These are phyloP conservation scores for Colletotrichum australisinense DNA, from an alignment of 2,329 filamentous ascomycete genomes.

Conservation along the genomic window DNA sequence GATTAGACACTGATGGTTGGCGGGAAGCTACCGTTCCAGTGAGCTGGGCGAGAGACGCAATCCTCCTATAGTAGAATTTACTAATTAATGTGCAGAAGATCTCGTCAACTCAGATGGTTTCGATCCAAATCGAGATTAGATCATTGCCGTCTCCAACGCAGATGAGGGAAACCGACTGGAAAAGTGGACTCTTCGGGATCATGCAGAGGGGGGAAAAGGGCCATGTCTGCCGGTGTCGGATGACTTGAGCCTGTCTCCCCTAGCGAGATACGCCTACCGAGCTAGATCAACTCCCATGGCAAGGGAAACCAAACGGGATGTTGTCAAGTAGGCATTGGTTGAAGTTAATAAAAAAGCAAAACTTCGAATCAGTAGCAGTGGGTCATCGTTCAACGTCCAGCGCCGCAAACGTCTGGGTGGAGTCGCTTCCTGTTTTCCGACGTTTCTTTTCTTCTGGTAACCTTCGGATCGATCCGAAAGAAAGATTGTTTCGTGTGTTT, in stretches of 20 bases:
- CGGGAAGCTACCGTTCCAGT: neutral
- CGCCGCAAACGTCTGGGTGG: neutral
- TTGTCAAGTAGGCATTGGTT: neutral
- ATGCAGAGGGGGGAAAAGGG: neutral
- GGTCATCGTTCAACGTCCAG: neutral
- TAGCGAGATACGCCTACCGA: neutral
- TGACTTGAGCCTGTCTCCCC: neutral
- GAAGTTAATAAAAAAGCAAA: neutral
- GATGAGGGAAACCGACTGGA: neutral
- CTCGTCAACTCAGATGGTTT: neutral
- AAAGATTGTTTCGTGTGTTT: neutral
- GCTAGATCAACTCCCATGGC: neutral
- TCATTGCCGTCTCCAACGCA: neutral
- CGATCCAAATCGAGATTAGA: neutral
- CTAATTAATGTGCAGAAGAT: neutral
- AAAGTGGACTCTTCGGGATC: neutral
- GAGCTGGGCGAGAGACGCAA: neutral
- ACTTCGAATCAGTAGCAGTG: neutral
- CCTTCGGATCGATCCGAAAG: neutral
- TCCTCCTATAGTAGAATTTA: neutral
- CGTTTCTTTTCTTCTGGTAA: neutral
- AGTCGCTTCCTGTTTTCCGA: neutral
- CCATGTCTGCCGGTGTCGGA: neutral
- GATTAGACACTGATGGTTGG: neutral
- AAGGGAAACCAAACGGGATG: neutral